phyloP scores from a whole-genome alignment of 805 yeast species.

The Hermanozyma aechmeae region DNA sequence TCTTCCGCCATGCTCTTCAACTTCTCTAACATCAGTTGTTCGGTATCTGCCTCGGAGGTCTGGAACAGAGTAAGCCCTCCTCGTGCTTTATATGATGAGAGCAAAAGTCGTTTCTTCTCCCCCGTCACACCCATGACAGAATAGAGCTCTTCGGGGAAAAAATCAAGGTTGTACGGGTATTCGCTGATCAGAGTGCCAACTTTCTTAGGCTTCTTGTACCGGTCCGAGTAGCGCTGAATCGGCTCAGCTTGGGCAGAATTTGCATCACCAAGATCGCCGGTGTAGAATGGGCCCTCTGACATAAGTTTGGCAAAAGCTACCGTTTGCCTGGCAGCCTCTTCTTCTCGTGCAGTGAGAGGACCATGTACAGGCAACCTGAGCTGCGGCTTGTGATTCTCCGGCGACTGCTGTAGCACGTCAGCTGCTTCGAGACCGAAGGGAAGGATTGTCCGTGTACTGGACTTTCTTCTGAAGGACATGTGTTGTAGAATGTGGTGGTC shows the following conservation, averaged over 20 bases:
- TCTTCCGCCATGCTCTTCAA: conserved; percentile 36
- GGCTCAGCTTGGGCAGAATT: conserved; percentile 42
- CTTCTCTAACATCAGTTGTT: conserved; percentile 32
- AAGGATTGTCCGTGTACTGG: conserved; percentile 36
- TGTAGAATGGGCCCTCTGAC: conserved; percentile 57
- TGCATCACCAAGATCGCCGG: conserved; percentile 38
- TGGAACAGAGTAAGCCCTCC: conserved; percentile 30
- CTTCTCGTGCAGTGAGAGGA: conserved; percentile 41
- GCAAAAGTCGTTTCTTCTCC: conserved; percentile 41
- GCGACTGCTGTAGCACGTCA: conserved; percentile 37
- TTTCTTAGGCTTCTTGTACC: conserved; percentile 60
- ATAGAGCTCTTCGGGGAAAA: conserved; percentile 74
- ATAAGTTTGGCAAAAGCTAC: conserved; percentile 45
- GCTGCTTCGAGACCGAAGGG: conserved; percentile 70
- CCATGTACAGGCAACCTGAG: conserved; percentile 60
- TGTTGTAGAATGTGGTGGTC: too few relatives aligned
- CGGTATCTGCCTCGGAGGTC: conserved; percentile 15
- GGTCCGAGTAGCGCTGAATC: conserved; percentile 73
- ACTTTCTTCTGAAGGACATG: conserved; percentile 51
- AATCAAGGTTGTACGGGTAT: conserved; percentile 61
- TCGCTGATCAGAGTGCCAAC: conserved; percentile 67
- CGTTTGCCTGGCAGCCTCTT: conserved; percentile 42
- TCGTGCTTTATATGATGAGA: conserved; percentile 28
- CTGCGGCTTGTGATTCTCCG: conserved; percentile 31
- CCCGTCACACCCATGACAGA: conserved; percentile 58